A percentile compares a stretch with the other conserved stretches of the same genome.
These are phyloP conservation scores for Debaryomycetaceae sp. DNA, from an alignment of 1,139 yeast genomes.

Conservation along the genomic window DNA sequence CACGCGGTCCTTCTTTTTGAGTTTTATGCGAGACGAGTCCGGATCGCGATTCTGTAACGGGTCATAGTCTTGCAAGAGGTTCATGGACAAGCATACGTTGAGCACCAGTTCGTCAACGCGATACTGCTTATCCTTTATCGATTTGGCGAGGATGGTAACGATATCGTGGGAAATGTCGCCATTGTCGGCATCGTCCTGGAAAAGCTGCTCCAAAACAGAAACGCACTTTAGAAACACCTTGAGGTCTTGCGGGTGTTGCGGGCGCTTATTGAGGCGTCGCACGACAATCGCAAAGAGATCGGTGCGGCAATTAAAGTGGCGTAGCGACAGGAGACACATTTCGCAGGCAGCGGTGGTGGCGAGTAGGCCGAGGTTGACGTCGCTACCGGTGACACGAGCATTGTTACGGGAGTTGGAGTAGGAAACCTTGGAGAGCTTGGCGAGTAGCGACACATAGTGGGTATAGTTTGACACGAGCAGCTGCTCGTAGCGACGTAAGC, in stretches of 20 bases:
- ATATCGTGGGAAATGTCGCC: constrained; percentile 78
- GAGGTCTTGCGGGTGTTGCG: constrained; percentile 31
- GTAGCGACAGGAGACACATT: constrained; percentile 47
- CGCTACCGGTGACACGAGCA: constrained; percentile 19
- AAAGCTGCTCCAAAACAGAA: constrained; percentile 50
- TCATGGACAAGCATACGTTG: constrained; percentile 60
- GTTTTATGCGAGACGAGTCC: constrained; percentile 30
- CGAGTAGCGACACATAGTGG: constrained; percentile 51
- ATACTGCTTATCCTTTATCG: constrained; percentile 63
- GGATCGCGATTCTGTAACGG: constrained; percentile 43
- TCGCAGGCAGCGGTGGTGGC: constrained; percentile 77
- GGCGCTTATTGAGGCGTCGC: constrained; percentile 53
- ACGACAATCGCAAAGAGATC: constrained; percentile 61
- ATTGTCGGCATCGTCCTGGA: constrained; percentile 59
- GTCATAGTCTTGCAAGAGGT: constrained; percentile 72
- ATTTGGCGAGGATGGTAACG: constrained; percentile 54
- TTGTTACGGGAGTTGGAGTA: constrained; percentile 30
- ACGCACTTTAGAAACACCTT: constrained; percentile 51
- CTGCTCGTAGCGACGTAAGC: constrained; percentile 72
- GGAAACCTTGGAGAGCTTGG: constrained; percentile 28
- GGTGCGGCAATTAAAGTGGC: constrained; percentile 70
- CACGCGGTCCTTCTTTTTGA: constrained; percentile 77
- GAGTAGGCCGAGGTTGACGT: constrained; percentile 40
- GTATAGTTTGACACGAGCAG: constrained; percentile 58
- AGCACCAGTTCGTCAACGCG: constrained; percentile 78